Evolutionary conservation across 805 yeast species (phyloP).

Genomic region (Candida ascalaphidarum): DNA sequence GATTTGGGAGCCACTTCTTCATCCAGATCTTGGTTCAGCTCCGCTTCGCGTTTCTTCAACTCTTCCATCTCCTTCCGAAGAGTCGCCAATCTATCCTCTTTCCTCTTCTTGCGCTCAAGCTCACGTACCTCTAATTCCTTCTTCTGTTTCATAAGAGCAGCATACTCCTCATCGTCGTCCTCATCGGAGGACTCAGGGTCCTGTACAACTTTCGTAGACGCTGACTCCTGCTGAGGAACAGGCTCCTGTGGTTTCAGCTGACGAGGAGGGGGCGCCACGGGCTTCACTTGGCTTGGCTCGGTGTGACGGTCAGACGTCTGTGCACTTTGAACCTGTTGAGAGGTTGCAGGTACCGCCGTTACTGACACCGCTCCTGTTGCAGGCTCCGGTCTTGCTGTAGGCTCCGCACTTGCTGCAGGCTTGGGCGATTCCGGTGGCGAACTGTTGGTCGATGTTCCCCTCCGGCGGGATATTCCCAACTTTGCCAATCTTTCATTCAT

Average conservation of each 20-base stretch:
- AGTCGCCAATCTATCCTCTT: constrained; percentile 51
- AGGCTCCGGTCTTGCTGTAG: constrained; percentile 6
- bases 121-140: constrained; percentile 37
- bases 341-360: too few relatives aligned
- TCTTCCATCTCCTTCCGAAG: constrained; percentile 54
- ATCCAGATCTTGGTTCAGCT: constrained; percentile 18
- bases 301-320: constrained; percentile 4
- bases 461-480: constrained; percentile 53
- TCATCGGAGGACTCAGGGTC: constrained; percentile 13
- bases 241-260: not conserved
- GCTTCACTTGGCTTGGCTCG: constrained; percentile 2
- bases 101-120: constrained; percentile 37
- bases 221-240: too few relatives aligned
- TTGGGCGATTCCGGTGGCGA: constrained; percentile 5
- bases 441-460: constrained; percentile 7
- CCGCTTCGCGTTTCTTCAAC: constrained; percentile 25
- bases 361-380: too few relatives aligned
- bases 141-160: constrained; percentile 37
- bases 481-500: constrained; percentile 83
- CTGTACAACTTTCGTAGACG: too few relatives aligned
- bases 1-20: constrained; percentile 12
- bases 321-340: too few relatives aligned
- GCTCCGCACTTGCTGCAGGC: constrained; percentile 1
- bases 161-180: constrained; percentile 40
- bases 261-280: constrained; percentile 2